These are phyloP conservation scores for Cadophora gregata DNA, from an alignment of 2,329 filamentous ascomycete species.

Conservation along the genomic window DNA sequence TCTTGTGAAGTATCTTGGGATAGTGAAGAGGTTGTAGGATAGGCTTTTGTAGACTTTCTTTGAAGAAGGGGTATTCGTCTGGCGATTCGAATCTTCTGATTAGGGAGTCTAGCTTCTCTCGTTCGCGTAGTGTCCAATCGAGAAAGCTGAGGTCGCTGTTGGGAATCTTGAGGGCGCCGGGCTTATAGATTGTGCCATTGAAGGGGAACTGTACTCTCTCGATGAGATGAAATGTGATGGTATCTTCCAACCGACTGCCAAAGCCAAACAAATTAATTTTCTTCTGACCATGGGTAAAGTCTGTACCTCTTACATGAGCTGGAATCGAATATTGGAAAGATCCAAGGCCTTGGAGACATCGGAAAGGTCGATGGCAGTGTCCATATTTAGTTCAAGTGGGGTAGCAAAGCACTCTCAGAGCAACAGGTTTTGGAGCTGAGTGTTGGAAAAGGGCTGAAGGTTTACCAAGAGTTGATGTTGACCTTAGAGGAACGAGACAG, in stretches of 20 bases:
- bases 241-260: slow-evolving; percentile 89
- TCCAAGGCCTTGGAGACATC: slow-evolving; percentile 87
- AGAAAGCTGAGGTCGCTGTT: slow-evolving; percentile 78
- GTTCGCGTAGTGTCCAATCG: slow-evolving; percentile 91
- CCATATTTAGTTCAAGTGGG: slow-evolving; percentile 63
- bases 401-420: background rate
- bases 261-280: slow-evolving; percentile 9
- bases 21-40: slow-evolving; percentile 90
- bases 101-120: slow-evolving; percentile 88
- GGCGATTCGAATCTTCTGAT: slow-evolving; percentile 95
- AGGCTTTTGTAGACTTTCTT: slow-evolving; percentile 75
- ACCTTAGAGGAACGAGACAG: no score
- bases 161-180: slow-evolving; percentile 81
- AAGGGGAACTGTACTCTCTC: slow-evolving; percentile 97
- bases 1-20: slow-evolving; percentile 84
- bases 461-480: background rate
- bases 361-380: slow-evolving; percentile 85
- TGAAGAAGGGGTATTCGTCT: slow-evolving; percentile 98
- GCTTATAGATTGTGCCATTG: slow-evolving; percentile 84
- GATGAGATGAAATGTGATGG: slow-evolving; percentile 95
- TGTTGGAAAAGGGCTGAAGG: background rate
- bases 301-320: slow-evolving; percentile 73
- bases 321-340: slow-evolving; percentile 88
- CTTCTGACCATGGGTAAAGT: background rate
- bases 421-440: background rate